Evolutionary conservation across 2,329 filamentous ascomycete species (phyloP), one percentile per base, ranked within the genome.

Genomic region (Periglandula ipomoeae): DNA sequence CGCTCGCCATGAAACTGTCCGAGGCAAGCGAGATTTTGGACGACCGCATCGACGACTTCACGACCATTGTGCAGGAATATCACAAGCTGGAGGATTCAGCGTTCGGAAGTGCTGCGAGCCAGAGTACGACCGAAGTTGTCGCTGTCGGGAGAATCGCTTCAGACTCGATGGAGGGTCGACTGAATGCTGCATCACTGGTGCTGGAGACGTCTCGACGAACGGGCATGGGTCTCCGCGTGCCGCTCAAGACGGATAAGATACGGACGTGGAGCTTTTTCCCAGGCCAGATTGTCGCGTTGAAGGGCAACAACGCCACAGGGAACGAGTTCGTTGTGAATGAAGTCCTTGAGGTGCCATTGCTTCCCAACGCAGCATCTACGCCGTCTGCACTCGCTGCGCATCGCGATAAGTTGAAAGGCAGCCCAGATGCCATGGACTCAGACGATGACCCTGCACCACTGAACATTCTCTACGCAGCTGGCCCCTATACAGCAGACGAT

Each of bases 1-100:
- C 89, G 2, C 84, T 97, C 74, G 85, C 88, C 2, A 95, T 97
- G 89, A 95, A 95, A 61, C 75, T 93, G 6, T 90, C 88, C 5
- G 90, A 96, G 63, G 83, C 89, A 0, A 95, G 91, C 4, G 90
- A 95, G 65, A 87, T 95, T 40, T 76, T 97, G 7, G 93, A 98
- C 67, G 91, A 97, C 66, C 79, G 89, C 58, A 96, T 98, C 70
- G 89, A 97, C 58, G 89, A 90, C 53, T 95, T 96, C 59, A 76
- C 81, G 51, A 70, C 73, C n/a, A 66, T 89, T 2, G 74, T 95
- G 5, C 82, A 87, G 66, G 79, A 84, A 49, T 74, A 89, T 55
- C 80, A 95, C 65, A 73, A 78, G 13, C 72, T 95, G 5, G 87
- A 93, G 17, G 84, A 93, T 51, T 78, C 79, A 17, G 85, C 81